Evolutionary conservation across 441 rosid genomes (phyloP).

Genomic region (Populus hybrid): DNA sequence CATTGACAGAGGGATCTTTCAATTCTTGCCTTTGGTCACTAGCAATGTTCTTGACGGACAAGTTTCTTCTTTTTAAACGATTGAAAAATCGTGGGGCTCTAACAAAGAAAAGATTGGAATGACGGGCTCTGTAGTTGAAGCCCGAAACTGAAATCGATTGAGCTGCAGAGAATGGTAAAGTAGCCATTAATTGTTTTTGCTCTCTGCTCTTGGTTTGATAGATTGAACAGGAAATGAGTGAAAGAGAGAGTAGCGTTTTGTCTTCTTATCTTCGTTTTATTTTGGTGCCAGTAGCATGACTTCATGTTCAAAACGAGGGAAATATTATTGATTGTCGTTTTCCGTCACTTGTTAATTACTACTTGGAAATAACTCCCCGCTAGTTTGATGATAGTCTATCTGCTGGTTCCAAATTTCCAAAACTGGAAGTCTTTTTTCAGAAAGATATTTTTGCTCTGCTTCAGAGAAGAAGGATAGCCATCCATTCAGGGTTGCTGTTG

Average conservation of each 20-base stretch:
- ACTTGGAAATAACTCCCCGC: background rate
- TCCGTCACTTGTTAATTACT: background rate
- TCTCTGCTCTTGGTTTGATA: background rate
- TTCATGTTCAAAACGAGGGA: constrained; percentile 20
- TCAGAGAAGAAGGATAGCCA: background rate
- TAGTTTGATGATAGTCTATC: background rate
- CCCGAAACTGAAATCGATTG: constrained; percentile 20
- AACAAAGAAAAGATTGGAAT: constrained; percentile 23
- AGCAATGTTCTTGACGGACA: constrained; percentile 30
- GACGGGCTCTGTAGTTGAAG: constrained; percentile 18
- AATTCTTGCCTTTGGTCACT: constrained; percentile 31
- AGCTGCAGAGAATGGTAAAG: constrained; percentile 28
- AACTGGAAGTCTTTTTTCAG: background rate
- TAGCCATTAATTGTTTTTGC: constrained; percentile 22
- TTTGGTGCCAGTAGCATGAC: background rate
- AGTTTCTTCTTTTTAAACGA: constrained; percentile 19
- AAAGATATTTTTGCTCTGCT: background rate
- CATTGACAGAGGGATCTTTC: constrained; percentile 22
- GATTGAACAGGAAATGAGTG: constrained; percentile 21
- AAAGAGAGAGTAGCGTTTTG: constrained; percentile 20
- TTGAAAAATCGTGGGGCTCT: constrained; percentile 14
- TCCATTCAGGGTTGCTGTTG: background rate
- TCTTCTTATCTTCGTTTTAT: constrained; percentile 25
- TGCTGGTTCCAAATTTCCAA: background rate
- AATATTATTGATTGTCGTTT: background rate